These are phyloP conservation scores for Aspergillus affinis DNA, from an alignment of 495 filamentous ascomycete genomes.

Conservation along the genomic window DNA sequence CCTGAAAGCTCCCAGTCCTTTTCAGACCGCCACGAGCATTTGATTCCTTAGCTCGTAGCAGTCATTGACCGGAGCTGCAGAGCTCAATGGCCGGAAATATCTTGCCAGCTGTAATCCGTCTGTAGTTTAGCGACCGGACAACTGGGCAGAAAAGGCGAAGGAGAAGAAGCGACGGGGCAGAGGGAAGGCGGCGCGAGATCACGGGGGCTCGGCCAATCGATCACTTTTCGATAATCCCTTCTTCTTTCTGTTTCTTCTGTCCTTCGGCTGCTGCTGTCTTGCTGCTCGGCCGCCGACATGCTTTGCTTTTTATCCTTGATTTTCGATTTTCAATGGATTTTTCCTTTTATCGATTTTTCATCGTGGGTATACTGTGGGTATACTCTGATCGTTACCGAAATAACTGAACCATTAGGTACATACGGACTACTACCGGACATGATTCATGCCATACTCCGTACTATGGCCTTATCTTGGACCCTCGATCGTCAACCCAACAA, in stretches of 20 bases:
- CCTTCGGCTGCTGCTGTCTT: background rate
- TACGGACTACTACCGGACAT: too few species aligned
- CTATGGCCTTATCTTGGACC: background rate
- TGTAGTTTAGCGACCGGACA: conserved; percentile 4
- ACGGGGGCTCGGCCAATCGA: conserved; percentile 1
- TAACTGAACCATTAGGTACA: background rate
- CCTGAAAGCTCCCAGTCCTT: conserved; percentile 7
- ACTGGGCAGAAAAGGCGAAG: conserved; percentile 5
- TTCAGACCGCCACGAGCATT: conserved; percentile 28
- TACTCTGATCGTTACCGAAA: background rate
- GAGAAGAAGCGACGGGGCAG: conserved; percentile 3
- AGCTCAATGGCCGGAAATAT: conserved; percentile 19
- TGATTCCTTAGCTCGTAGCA: conserved; percentile 14
- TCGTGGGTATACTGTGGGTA: too few species aligned
- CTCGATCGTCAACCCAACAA: background rate
- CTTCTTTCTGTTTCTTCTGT: background rate
- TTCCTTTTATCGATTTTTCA: background rate
- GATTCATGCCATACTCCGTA: background rate
- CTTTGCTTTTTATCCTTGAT: background rate
- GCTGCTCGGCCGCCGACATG: background rate
- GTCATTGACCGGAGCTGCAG: conserved; percentile 21
- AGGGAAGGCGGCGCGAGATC: conserved; percentile 6
- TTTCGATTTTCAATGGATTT: background rate
- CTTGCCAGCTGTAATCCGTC: background rate
- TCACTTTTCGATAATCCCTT: background rate